Evolutionary conservation across 2,329 filamentous ascomycete species (phyloP).

Genomic region (Hirsutella minnesotensis): DNA sequence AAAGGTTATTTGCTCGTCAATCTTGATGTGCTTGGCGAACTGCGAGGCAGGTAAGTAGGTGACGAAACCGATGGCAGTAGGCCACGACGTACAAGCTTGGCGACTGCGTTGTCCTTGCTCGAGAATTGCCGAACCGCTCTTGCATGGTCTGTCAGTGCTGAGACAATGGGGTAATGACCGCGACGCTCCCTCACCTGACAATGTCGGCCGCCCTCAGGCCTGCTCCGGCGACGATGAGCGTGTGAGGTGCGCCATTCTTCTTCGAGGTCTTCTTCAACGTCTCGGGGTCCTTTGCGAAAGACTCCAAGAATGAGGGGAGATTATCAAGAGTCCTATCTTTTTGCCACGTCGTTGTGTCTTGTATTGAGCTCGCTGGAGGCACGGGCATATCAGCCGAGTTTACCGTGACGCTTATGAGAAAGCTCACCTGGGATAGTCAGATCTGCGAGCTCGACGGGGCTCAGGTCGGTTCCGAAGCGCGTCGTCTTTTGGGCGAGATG

Average conservation of each 20-base stretch:
- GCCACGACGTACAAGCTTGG: slow-evolving; percentile 53
- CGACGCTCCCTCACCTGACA: slow-evolving; percentile 40
- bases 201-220: slow-evolving; percentile 80
- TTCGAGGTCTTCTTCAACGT: slow-evolving; percentile 53
- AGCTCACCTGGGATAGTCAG: slow-evolving; percentile 61
- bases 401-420: background rate
- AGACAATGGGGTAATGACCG: background rate
- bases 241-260: slow-evolving; percentile 67
- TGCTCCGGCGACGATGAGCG: slow-evolving; percentile 74
- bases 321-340: slow-evolving; percentile 57
- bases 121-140: slow-evolving; percentile 69
- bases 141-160: background rate
- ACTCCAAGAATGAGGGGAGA: slow-evolving; percentile 68
- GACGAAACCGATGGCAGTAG: background rate
- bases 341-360: slow-evolving; percentile 67
- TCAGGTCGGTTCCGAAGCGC: slow-evolving; percentile 70
- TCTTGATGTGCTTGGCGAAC: slow-evolving; percentile 97
- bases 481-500: slow-evolving; percentile 70
- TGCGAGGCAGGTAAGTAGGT: slow-evolving; percentile 15
- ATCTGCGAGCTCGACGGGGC: slow-evolving; percentile 73
- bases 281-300: slow-evolving; percentile 43
- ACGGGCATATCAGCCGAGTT: background rate
- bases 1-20: slow-evolving; percentile 72
- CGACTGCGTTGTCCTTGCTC: slow-evolving; percentile 63
- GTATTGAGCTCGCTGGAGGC: slow-evolving; percentile 54